Base-by-base conservation (phyloP, 2,329 filamentous ascomycete genomes). In the Endoconidiophora laricicola region DNA sequence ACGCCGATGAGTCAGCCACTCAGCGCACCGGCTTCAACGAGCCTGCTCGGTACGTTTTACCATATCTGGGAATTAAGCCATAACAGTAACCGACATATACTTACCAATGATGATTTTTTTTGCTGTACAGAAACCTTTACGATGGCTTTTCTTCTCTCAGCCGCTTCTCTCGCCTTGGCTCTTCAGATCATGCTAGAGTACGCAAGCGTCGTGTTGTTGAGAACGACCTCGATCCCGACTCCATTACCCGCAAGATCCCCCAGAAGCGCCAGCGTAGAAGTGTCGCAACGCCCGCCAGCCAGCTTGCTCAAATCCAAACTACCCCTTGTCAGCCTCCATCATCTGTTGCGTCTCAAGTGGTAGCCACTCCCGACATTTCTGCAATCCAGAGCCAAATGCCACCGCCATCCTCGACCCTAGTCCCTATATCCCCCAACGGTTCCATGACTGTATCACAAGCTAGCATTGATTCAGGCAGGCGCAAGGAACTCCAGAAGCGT, bases 211-310 rank as follows among this genome's bases (percentile, higher is more conserved):
- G 51, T 29, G 47, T 41, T 16, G 26, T 37, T 4, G 49, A 51
- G 26, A 23, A 20, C 26, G 51, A 53, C 6, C 26, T 39, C 6
- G 40, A 42, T 3, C 39, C 16, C 33, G 29, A 22, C 18, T 20
- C 47, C 20, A 20, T 36, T 9, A 50, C 50, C 40, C 47, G 51
- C 16, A 54, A 54, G 37, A 42, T 51, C 9, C 52, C 52, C 5
- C 48, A 54, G 45, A 54, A 54, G 40, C 52, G 52, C n/a, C 48
- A 50, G 44, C 48, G 52, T n/a, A 48, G 52, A 18, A 48, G 44
- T 20, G 48, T 48, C 44, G 48, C 49, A 12, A 54, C 52, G 3
- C 52, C 52, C n/a, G 29, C 41, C 6, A 46, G 38, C 39, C 48
- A 50, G 39, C 36, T 54, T 23, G 52, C 52, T 14, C 51, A 53